Conservation (phyloP, 331 rosid species). For the Telfairia occidentalis region DNA sequence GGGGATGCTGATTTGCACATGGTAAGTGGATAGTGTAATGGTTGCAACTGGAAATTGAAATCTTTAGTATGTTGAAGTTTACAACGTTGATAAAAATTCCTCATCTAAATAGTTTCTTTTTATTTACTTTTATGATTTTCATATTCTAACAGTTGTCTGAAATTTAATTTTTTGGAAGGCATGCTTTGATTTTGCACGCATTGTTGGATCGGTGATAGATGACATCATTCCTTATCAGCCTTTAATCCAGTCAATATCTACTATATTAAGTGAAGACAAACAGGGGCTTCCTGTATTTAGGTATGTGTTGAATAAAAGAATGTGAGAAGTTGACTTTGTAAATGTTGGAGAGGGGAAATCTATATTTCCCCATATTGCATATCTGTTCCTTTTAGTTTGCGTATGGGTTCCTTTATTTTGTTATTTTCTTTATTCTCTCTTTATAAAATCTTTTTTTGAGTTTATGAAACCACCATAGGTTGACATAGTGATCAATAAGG, state of each 20-base stretch:
- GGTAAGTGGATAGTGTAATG: slow-evolving; percentile 37
- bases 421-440: neutral
- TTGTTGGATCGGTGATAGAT: slow-evolving; percentile 43
- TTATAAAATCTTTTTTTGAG: neutral
- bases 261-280: slow-evolving; percentile 59
- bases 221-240: slow-evolving; percentile 58
- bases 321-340: neutral
- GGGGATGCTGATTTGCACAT: slow-evolving; percentile 75
- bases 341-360: neutral
- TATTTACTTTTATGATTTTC: neutral
- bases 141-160: neutral
- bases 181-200: slow-evolving; percentile 68
- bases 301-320: slow-evolving; percentile 23
- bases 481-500: too few relatives aligned
- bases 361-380: neutral
- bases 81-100: slow-evolving; percentile 13
- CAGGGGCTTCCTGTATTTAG: slow-evolving; percentile 86
- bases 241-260: slow-evolving; percentile 48
- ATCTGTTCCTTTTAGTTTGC: neutral
- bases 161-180: slow-evolving; percentile 52
- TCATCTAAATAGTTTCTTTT: neutral
- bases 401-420: neutral
- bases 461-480: too few relatives aligned
- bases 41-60: neutral
- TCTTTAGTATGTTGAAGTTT: neutral